Evolutionary conservation across 768 basidiomycete genomes (phyloP).

Genomic region (Tremella fuciformis): DNA sequence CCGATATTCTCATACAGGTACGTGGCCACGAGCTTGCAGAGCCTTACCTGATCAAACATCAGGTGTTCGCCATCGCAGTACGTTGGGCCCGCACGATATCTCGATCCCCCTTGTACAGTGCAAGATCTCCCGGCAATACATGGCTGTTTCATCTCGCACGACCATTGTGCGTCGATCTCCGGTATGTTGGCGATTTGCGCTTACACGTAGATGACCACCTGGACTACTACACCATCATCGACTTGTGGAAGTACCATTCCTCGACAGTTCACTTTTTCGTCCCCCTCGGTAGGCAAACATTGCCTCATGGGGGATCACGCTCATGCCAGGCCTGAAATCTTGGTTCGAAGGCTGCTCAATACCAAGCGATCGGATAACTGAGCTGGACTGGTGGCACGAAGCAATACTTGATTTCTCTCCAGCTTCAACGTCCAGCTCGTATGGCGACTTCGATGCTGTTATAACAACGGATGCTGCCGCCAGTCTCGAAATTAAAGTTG

Average conservation of each 20-base stretch:
- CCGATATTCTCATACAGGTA: conserved; percentile 51
- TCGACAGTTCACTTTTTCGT: conserved; percentile 49
- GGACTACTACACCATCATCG: conserved; percentile 50
- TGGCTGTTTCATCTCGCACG: conserved; percentile 48
- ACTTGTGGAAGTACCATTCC: conserved; percentile 44
- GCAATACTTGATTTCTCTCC: conserved; percentile 33
- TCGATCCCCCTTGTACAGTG: conserved; percentile 43
- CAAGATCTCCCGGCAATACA: conserved; percentile 46
- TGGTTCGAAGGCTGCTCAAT: conserved; percentile 48
- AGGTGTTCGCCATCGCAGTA: conserved; percentile 51
- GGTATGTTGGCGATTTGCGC: conserved; percentile 3
- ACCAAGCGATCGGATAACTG: conserved; percentile 38
- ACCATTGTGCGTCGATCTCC: conserved; percentile 43
- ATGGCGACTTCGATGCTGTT: conserved; percentile 3
- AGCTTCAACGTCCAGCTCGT: conserved; percentile 4
- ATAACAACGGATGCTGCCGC: conserved; percentile 10
- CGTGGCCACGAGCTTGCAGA: conserved; percentile 8
- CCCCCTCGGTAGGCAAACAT: conserved; percentile 32
- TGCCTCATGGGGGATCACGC: neutral
- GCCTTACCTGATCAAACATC: conserved; percentile 1
- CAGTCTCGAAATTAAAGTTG: conserved; percentile 39
- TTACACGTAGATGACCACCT: conserved; percentile 46
- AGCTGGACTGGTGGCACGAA: conserved; percentile 51
- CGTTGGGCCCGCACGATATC: conserved; percentile 46
- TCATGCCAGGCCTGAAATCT: conserved; percentile 36